Evolutionary conservation across 2,329 filamentous ascomycete genomes (phyloP), one percentile per base, ranked within the genome.

Genomic region (Fusarium succisae): DNA sequence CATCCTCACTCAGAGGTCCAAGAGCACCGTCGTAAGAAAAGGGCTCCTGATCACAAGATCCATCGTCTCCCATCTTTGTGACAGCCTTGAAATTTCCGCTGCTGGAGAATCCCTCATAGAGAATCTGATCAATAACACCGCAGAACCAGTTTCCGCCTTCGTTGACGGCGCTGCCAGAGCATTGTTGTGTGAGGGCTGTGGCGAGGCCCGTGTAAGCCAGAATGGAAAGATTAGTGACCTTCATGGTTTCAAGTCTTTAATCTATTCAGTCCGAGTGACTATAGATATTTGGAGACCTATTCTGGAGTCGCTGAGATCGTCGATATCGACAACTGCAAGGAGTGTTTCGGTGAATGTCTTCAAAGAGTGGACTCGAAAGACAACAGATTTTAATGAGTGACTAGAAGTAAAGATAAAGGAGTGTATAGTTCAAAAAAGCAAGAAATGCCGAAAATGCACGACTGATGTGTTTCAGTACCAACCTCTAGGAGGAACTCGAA

Each of bases 1-100:
- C 92, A 83, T 92, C 92, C 79, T 93, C 90, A 70, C 93, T 87
- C 39, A 94, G 86, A 12, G 93, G 93, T 35, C 91, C 88, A 58
- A 94, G 83, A 45, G 87, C 84, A 20, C 92, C 92, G 17, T 82
- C 85, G 78, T 91, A 94, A 2, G 80, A 65, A 68, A 87, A 83
- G 22, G 86, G 82, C 43, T 85, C 80, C 71, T 86, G 89, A 12
- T 82, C 76, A 81, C 93, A 95, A 26, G 84, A 78, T 45, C 88
- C 88, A 55, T 82, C 79, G 22, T 84, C 76, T 68, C 88, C 84
- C 89, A 95, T 93, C 61, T 79, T 77, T 32, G 86, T 89, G 41
- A 95, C 88, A 62, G 88, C 87, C 67, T 92, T 87, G 84, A 94
- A 95, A 50, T 83, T 84, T 44, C 92, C 92, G 48, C 86, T 76